A percentile compares a stretch with the other conserved stretches of the same genome.
Conservation (phyloP, 116 monocot genomes). For the Zostera marina region DNA sequence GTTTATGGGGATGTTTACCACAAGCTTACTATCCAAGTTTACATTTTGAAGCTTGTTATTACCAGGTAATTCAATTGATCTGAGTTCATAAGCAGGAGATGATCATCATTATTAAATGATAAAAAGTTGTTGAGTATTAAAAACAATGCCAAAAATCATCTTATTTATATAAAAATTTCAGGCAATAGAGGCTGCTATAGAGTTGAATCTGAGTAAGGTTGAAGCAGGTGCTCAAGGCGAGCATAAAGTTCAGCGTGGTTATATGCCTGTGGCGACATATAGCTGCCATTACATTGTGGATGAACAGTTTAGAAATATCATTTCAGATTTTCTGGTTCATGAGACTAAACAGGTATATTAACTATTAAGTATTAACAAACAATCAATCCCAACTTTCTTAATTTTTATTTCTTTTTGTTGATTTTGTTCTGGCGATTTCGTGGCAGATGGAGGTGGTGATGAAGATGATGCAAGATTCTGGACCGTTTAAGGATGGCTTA, state of each 20-base stretch:
- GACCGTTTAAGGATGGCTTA: slow-evolving; percentile 82
- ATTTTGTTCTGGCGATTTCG: background rate
- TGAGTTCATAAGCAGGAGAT: background rate
- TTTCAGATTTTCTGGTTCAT: slow-evolving; percentile 52
- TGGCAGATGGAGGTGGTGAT: slow-evolving; percentile 67
- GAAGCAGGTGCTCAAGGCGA: slow-evolving; percentile 99
- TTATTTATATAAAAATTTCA: slow-evolving; percentile 4
- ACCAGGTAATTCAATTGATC: slow-evolving; percentile 39
- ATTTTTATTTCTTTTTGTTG: background rate
- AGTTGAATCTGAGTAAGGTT: slow-evolving; percentile 71
- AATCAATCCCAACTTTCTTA: background rate
- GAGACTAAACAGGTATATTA: slow-evolving; percentile 59
- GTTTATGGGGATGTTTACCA: slow-evolving; percentile 90
- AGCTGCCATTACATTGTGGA: slow-evolving; percentile 82
- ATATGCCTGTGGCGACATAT: slow-evolving; percentile 86
- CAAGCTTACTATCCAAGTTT: slow-evolving; percentile 71
- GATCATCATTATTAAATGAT: no score
- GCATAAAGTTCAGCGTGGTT: slow-evolving; percentile 94
- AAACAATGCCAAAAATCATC: no score
- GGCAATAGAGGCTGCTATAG: slow-evolving; percentile 98
- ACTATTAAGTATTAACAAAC: background rate
- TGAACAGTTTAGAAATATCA: slow-evolving; percentile 54
- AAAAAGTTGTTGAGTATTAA: no score
- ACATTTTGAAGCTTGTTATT: slow-evolving; percentile 99
- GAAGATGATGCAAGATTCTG: slow-evolving; percentile 57